Conservation (phyloP, 2,329 filamentous ascomycete species). For the Xylaria multiplex region DNA sequence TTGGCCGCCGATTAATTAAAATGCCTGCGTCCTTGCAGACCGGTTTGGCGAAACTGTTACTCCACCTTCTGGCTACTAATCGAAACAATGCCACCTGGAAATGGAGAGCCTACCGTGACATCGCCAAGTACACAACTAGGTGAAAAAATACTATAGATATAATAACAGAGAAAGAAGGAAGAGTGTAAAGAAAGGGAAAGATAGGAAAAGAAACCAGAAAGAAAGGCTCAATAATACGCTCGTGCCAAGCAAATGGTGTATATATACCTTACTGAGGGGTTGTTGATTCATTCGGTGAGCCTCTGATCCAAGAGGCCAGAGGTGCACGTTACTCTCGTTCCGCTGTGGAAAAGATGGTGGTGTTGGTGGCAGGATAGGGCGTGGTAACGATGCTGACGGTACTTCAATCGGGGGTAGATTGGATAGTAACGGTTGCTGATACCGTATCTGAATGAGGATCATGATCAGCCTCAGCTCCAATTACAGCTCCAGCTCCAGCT, state of each 20-base stretch:
- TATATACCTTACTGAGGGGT: constrained; percentile 58
- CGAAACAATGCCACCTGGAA: constrained; percentile 28
- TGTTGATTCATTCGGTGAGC: constrained; percentile 58
- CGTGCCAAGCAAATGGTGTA: constrained; percentile 20
- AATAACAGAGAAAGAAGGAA: not conserved
- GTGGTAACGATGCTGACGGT: constrained; percentile 35
- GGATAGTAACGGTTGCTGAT: constrained; percentile 39
- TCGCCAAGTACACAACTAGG: constrained; percentile 7
- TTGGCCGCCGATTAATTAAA: constrained; percentile 46
- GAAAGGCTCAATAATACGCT: not conserved
- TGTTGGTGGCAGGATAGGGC: constrained; percentile 36
- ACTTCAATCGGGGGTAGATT: constrained; percentile 35
- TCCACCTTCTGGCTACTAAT: constrained; percentile 35
- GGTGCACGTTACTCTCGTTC: constrained; percentile 47
- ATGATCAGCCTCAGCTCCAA: constrained; percentile 30
- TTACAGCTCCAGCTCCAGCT: constrained; percentile 9
- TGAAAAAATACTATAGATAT: constrained; percentile 15
- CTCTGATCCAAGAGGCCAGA: constrained; percentile 51
- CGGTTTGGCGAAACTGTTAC: constrained; percentile 41
- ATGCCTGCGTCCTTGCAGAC: constrained; percentile 42
- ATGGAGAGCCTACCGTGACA: constrained; percentile 25
- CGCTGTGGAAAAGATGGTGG: constrained; percentile 43
- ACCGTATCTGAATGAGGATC: constrained; percentile 39
- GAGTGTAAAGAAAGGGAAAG: constrained; percentile 15
- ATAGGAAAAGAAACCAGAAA: not conserved